Base-by-base conservation (phyloP, 257 asterid species). In the Euphrasia confusa region DNA sequence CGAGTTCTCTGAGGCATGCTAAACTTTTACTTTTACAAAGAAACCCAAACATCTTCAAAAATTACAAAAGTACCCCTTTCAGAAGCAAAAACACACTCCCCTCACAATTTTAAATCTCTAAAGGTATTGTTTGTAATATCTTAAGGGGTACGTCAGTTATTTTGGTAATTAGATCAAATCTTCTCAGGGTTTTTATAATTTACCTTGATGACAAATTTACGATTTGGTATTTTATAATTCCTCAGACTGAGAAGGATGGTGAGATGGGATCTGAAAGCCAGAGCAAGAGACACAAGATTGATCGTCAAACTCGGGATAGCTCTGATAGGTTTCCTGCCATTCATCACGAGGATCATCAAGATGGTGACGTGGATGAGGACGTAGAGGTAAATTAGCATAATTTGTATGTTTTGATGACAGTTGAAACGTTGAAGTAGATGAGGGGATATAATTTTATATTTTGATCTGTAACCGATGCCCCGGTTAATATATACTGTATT, bases 201-300 rank as follows among this genome's bases (percentile, higher is more conserved):
- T 49, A 49, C 10, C 7, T 0, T 45, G 14, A 13, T 48, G n/a
- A 18, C 9, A 17, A 18, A 15, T n/a, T 15, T 52, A 52, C 12
- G 6, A 61, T 54, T 21, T 26, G 42, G n/a, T 45, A 53, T 65
- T 64, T 26, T 40, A 9, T 10, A 40, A 63, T 62, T 24, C 32
- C 60, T 61, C 28, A 81, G 84, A 69, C 48, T 72, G 85, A 84
- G 72, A 79, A 65, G 75, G 69, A 61, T 57, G 63, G 69, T 35
- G 90, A 83, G 69, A 70, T 61, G 1, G 81, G 77, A 62, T 58
- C 77, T 12, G 86, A 80, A 39, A 80, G 79, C 68, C 79, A 79
- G 66, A 69, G 78, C 80, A 84, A 75, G 79, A 79, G 82, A 70
- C 86, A 74, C 5, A 81, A 71, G 77, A 74, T 80, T 78, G 87